phyloP scores from a whole-genome alignment of 2,329 filamentous ascomycete genomes.

The Botrytis hyacinthi region DNA sequence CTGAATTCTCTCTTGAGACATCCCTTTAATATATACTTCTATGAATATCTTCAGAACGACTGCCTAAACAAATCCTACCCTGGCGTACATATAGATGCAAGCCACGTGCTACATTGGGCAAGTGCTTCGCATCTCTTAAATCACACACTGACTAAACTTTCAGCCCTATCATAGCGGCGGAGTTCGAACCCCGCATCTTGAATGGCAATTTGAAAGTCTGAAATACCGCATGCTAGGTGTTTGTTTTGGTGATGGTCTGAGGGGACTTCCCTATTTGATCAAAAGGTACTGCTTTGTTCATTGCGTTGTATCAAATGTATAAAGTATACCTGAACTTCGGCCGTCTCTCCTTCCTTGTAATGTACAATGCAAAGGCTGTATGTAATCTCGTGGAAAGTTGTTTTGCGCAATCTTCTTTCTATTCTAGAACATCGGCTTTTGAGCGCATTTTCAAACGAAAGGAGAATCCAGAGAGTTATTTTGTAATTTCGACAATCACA shows the following conservation, averaged over 20 bases:
- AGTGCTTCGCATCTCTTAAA: background rate
- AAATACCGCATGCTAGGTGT: background rate
- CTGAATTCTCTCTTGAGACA: background rate
- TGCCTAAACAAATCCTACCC: background rate
- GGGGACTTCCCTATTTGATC: background rate
- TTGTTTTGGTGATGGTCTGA: background rate
- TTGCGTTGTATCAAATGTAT: background rate
- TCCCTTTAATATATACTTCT: background rate
- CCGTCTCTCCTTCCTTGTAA: background rate
- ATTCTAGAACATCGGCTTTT: slow-evolving; percentile 64
- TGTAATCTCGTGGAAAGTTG: background rate
- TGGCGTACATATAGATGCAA: background rate
- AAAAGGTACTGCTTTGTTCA: background rate
- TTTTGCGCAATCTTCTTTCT: background rate
- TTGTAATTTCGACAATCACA: slow-evolving; percentile 56
- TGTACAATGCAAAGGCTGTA: background rate
- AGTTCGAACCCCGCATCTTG: background rate
- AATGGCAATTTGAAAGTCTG: background rate
- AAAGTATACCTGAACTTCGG: background rate
- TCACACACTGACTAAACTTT: background rate
- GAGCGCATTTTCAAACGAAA: slow-evolving; percentile 49
- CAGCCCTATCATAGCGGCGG: background rate
- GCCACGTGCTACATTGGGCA: background rate
- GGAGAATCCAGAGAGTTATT: slow-evolving; percentile 59
- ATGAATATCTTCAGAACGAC: background rate